phyloP scores from a whole-genome alignment of 2,329 filamentous ascomycete genomes.

The Penicillium palitans region DNA sequence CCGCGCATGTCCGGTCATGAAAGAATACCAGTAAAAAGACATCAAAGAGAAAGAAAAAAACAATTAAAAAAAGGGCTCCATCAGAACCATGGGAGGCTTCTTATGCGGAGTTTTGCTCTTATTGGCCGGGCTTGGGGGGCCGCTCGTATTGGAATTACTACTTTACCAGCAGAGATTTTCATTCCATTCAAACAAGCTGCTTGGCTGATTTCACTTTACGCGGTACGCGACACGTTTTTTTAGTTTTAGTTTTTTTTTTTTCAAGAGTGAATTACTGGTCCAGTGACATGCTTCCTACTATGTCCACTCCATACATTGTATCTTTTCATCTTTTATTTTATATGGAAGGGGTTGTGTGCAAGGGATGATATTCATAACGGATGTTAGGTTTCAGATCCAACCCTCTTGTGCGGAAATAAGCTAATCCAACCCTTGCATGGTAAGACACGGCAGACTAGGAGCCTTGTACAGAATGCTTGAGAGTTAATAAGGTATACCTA shows the following conservation, averaged over 20 bases:
- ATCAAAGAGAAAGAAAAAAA: slow-evolving; percentile 4
- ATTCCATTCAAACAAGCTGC: not conserved
- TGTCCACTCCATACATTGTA: not conserved
- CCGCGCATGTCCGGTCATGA: slow-evolving; percentile 12
- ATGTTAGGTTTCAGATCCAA: slow-evolving; percentile 6
- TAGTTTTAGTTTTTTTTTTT: not conserved
- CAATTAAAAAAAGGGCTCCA: not conserved
- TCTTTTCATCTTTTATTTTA: not conserved
- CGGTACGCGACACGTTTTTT: slow-evolving; percentile 9
- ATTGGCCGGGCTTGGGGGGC: slow-evolving; percentile 16
- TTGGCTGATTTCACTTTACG: not conserved
- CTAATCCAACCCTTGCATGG: slow-evolving; percentile 13
- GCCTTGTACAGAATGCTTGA: not conserved
- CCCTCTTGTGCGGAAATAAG: not conserved
- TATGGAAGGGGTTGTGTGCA: slow-evolving; percentile 4
- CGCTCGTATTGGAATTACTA: slow-evolving; percentile 22
- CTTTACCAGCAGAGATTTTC: slow-evolving; percentile 12
- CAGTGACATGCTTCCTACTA: not conserved
- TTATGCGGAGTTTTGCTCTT: not conserved
- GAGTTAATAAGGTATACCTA: not conserved
- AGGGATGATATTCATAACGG: slow-evolving; percentile 6
- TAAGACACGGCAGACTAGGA: not conserved
- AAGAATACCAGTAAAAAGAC: not conserved
- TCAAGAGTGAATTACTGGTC: not conserved
- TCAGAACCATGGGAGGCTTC: slow-evolving; percentile 20